Evolutionary conservation across 148 eudicot species (phyloP).

Genomic region (Vaccinium macrocarpon): DNA sequence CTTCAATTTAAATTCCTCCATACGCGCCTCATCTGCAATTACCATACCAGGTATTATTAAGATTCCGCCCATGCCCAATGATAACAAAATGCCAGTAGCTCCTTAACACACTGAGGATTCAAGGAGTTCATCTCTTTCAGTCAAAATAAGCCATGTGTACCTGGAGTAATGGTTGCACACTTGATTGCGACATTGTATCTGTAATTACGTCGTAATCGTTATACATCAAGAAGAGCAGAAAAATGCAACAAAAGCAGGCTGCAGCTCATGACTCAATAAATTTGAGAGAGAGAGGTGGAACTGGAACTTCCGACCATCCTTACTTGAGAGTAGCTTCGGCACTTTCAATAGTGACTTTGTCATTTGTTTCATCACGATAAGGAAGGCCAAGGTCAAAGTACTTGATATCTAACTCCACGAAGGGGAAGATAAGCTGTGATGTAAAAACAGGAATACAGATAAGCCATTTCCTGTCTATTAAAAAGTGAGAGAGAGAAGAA

Average conservation of each 20-base stretch:
- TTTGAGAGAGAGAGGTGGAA: not conserved
- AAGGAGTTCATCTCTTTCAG: not conserved
- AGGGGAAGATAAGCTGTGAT: constrained; percentile 31
- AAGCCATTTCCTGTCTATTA: not conserved
- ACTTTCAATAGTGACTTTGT: constrained; percentile 26
- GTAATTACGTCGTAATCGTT: constrained; percentile 5
- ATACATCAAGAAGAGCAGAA: constrained; percentile 1
- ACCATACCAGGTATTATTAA: not conserved
- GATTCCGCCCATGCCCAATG: not conserved
- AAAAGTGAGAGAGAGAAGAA: not conserved
- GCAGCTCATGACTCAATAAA: not conserved
- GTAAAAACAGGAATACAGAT: not conserved
- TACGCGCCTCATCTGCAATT: constrained; percentile 62
- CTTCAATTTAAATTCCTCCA: constrained; percentile 61
- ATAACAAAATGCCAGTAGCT: not conserved
- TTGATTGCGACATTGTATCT: constrained; percentile 86
- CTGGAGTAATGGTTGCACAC: constrained; percentile 86
- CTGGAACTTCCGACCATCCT: not conserved
- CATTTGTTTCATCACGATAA: constrained; percentile 25
- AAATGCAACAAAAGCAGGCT: not conserved
- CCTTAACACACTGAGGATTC: not conserved
- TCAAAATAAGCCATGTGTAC: constrained; percentile 23
- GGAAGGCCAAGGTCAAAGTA: constrained; percentile 28
- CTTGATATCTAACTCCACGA: constrained; percentile 31
- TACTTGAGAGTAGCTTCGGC: constrained; percentile 26